Evolutionary conservation across 768 basidiomycete genomes (phyloP).

Genomic region (Ephemerocybe angulata): DNA sequence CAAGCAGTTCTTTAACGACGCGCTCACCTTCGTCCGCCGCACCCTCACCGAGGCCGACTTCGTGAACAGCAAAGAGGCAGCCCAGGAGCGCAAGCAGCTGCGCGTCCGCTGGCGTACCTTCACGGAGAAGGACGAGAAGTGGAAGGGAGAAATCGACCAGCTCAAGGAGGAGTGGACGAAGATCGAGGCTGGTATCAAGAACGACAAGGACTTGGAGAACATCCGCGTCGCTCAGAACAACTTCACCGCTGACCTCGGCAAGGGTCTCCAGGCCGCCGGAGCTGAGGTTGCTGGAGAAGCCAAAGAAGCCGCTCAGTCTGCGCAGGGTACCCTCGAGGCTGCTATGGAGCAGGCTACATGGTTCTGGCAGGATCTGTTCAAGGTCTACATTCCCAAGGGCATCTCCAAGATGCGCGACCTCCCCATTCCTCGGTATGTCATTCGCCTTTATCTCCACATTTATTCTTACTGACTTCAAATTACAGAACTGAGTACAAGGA

Average conservation of each 20-base stretch:
- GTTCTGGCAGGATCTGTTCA: conserved; percentile 81
- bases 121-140: conserved; percentile 47
- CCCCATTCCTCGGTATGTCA: conserved; percentile 62
- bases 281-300: background rate
- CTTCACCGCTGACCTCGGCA: conserved; percentile 48
- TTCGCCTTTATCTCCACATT: background rate
- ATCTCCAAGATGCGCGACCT: conserved; percentile 52
- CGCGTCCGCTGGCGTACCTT: conserved; percentile 48
- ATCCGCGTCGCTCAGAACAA: conserved; percentile 45
- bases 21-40: conserved; percentile 42
- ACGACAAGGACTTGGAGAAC: conserved; percentile 48
- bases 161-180: conserved; percentile 43
- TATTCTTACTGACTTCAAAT: background rate
- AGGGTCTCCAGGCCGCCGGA: conserved; percentile 32
- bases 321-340: conserved; percentile 43
- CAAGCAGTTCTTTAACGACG: conserved; percentile 52
- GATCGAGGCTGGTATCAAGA: conserved; percentile 42
- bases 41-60: conserved; percentile 51
- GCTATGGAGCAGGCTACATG: conserved; percentile 62
- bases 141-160: conserved; percentile 46
- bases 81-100: conserved; percentile 40
- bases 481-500: conserved; percentile 70
- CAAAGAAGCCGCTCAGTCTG: background rate
- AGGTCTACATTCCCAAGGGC: conserved; percentile 67
- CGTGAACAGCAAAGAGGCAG: conserved; percentile 46